Evolutionary conservation across 2,329 filamentous ascomycete species (phyloP).

Genomic region (Fusarium caatingaense): DNA sequence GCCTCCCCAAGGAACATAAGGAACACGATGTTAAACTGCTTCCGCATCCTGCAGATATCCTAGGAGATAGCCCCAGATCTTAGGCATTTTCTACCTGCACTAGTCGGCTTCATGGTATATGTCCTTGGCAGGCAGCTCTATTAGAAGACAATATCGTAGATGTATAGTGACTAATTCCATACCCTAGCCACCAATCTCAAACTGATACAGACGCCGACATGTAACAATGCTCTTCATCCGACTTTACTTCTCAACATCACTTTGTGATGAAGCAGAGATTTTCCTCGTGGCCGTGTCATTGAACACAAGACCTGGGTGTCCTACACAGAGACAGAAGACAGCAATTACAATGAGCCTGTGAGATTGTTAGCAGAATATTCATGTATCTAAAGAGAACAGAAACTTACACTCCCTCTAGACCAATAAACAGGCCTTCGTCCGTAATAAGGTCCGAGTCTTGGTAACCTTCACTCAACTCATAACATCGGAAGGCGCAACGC

Average conservation of each 20-base stretch:
- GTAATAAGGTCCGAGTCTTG: slow-evolving; percentile 62
- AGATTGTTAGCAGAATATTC: slow-evolving; percentile 7
- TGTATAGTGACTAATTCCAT: neutral
- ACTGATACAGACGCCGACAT: accelerated
- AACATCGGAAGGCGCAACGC: slow-evolving; percentile 71
- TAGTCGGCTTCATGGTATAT: neutral
- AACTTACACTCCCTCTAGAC: slow-evolving; percentile 62
- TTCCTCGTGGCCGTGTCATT: slow-evolving; percentile 7
- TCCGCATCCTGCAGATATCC: neutral
- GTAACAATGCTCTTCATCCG: neutral
- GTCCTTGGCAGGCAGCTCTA: neutral
- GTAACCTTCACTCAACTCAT: slow-evolving; percentile 73
- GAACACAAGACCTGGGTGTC: slow-evolving; percentile 53
- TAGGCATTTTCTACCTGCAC: neutral
- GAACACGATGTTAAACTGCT: neutral
- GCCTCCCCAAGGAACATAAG: neutral
- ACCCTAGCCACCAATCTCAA: accelerated
- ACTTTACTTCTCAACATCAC: slow-evolving; percentile 22
- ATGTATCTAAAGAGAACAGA: neutral
- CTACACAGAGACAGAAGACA: slow-evolving; percentile 52
- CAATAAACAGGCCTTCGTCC: slow-evolving; percentile 64
- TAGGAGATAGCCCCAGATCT: neutral
- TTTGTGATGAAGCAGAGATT: slow-evolving; percentile 5
- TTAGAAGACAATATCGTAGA: neutral
- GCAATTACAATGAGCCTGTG: slow-evolving; percentile 51